Conservation (phyloP, 805 yeast genomes). For the Kregervanrija delftensis region DNA sequence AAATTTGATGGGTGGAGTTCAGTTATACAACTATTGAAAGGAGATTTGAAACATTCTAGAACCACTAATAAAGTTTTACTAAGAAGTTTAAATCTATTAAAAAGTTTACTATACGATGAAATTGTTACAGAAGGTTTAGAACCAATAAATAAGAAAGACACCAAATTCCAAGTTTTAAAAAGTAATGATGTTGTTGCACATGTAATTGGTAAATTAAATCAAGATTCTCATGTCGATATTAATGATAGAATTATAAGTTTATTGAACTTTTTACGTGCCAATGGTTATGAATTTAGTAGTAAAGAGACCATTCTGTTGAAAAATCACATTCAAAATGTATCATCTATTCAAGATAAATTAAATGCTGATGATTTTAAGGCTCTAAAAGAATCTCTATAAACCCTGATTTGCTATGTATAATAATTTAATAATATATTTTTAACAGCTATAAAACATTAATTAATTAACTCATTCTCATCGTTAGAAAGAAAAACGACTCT, state of each 20-base stretch:
- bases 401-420: not conserved
- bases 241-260: conserved; percentile 53
- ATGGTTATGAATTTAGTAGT: conserved; percentile 38
- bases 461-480: conserved; percentile 40
- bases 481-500: conserved; percentile 39
- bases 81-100: conserved; percentile 14
- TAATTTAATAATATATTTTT: conserved; percentile 3
- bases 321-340: conserved; percentile 32
- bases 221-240: conserved; percentile 36
- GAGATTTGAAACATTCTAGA: conserved; percentile 5
- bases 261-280: conserved; percentile 37
- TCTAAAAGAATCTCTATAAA: conserved; percentile 23
- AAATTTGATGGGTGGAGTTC: conserved; percentile 56
- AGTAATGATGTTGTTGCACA: conserved; percentile 28
- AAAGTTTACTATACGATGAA: conserved; percentile 51
- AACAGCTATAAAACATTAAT: conserved; percentile 2
- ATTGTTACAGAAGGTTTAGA: conserved; percentile 27
- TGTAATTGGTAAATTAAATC: conserved; percentile 27
- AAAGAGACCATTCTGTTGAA: conserved; percentile 34
- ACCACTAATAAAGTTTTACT: conserved; percentile 9
- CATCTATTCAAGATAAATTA: conserved; percentile 39
- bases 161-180: conserved; percentile 32
- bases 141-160: not conserved
- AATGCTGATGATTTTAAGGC: conserved; percentile 47
- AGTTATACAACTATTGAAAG: conserved; percentile 25